Base-by-base conservation (phyloP, 2,329 filamentous ascomycete genomes). In the Rosellinia necatrix region DNA sequence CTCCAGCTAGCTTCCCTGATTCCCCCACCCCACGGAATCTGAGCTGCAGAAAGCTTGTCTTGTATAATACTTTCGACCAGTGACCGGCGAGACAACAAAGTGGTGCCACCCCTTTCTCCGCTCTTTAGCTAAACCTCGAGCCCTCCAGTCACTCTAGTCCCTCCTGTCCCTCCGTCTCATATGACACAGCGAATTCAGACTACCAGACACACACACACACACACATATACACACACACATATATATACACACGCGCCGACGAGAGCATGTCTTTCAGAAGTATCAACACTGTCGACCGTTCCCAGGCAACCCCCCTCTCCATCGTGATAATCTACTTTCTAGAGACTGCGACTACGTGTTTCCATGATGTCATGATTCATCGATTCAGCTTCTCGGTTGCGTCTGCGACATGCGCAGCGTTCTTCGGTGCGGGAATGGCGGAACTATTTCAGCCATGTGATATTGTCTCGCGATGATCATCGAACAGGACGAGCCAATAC, bases 11-110 rank as follows among this genome's bases (percentile, higher is more conserved):
- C 32, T 42, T 22, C 34, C 13, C 43, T 40, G 32, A 44, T 37
- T 34, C 30, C 37, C 37, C 30, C 17, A 17, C 24, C 37, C 37
- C 15, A 43, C 47, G 17, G 51, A 41, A 41, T 48, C 44, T 41
- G 30, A 24, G 43, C 37, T 46, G 34, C 27, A 34, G 17, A 49
- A 48, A 57, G 43, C 49, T 56, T 56, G 21, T 48, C 48, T 30
- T 30, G 41, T 40, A n/a, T n/a, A 44, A 25, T 25, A 41, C 43
- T 22, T 12, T 52, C 49, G 12, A 46, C 40, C 6, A 24, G 15
- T 7, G 19, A 25, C n/a, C 43, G 38, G 22, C 25, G 29, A 49
- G 55, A 53, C 49, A 54, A 52, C 32, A 29, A 41, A 41, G 38
- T n/a, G n/a, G n/a, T 37, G 15, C 37, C 22, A 24, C 25, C 9